Base-by-base conservation (phyloP, 2,329 filamentous ascomycete genomes). In the Aspergillus oerlinghausenensis region DNA sequence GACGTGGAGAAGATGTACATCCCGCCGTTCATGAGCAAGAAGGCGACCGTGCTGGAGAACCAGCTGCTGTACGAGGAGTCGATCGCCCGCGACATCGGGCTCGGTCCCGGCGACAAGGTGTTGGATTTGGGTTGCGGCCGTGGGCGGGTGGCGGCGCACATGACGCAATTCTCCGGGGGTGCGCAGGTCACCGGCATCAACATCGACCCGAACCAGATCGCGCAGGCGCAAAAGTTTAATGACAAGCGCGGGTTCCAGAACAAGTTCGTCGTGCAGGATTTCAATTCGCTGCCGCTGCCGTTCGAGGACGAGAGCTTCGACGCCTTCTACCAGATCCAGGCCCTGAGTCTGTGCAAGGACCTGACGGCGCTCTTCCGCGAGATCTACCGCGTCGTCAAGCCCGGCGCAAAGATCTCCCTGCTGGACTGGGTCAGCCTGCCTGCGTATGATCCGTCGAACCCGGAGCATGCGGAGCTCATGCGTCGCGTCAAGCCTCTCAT, bases 1-100 rank as follows among this genome's bases (percentile, higher is more conserved):
- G 79, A 81, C 47, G 80, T 82, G n/a, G 80, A 82, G 64, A 82
- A 82, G 69, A 83, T 83, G 80, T 83, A 82, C 65, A 82, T 82
- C 54, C 80, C 80, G 11, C 80, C 80, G 1, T 73, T 79, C 52
- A 80, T 82, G 79, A 79, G 80, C 66, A 75, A 73, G 62, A 76
- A 77, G 57, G 77, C 77, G 4, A 78, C 74, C 1, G 78, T 81
- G 0, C 67, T 77, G 10, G 80, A 81, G 61, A 82, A 82, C 60
- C 80, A 83, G 68, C 71, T 82, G 49, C 73, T 82, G 14, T 81
- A 80, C 60, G 80, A 83, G 66, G 77, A 80, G 63, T 77, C 78
- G 9, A 73, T 82, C 51, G 78, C 79, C 14, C 69, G 70, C 21
- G 75, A 81, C 53, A 74, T 83, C 45, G 76, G 71, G 26, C 67